Evolutionary conservation across 2,329 filamentous ascomycete genomes (phyloP).

Genomic region (Fusarium palustre): DNA sequence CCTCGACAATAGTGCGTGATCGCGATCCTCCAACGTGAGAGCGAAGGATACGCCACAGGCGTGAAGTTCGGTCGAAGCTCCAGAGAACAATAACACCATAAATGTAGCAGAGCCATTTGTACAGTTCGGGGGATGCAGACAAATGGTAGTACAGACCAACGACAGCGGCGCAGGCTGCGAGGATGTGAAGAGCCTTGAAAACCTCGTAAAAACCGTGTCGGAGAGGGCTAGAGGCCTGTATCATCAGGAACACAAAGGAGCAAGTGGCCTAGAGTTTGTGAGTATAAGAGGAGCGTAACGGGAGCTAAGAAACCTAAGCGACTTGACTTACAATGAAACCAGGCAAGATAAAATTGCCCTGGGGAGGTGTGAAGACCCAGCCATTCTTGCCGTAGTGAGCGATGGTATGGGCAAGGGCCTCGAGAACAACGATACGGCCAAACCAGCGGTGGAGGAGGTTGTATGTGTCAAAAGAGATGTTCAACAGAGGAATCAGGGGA

Average conservation of each 20-base stretch:
- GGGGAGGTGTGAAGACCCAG: slow-evolving; percentile 57
- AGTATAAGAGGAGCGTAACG: slow-evolving; percentile 19
- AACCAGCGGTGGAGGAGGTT: slow-evolving; percentile 86
- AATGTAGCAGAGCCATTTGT: slow-evolving; percentile 66
- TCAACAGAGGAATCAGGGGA: slow-evolving; percentile 76
- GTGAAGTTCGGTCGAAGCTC: slow-evolving; percentile 70
- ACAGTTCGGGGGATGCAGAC: slow-evolving; percentile 57
- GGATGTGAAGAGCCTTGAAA: slow-evolving; percentile 79
- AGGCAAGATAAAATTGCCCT: slow-evolving; percentile 64
- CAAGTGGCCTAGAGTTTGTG: slow-evolving; percentile 61
- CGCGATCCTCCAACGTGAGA: slow-evolving; percentile 75
- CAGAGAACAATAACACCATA: slow-evolving; percentile 74
- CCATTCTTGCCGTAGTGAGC: slow-evolving; percentile 66
- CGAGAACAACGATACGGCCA: slow-evolving; percentile 78
- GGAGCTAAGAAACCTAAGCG: neutral
- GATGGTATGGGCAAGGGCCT: slow-evolving; percentile 74
- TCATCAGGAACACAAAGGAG: slow-evolving; percentile 70
- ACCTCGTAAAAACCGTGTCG: slow-evolving; percentile 84
- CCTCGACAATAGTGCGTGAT: slow-evolving; percentile 77
- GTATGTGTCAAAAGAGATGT: slow-evolving; percentile 84
- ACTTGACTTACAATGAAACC: slow-evolving; percentile 70
- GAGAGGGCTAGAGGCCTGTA: slow-evolving; percentile 77
- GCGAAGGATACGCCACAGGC: slow-evolving; percentile 70
- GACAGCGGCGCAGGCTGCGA: slow-evolving; percentile 68
- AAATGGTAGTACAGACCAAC: slow-evolving; percentile 76